Conservation (phyloP, 768 basidiomycete species). For the Cystobasidium tubakii region DNA sequence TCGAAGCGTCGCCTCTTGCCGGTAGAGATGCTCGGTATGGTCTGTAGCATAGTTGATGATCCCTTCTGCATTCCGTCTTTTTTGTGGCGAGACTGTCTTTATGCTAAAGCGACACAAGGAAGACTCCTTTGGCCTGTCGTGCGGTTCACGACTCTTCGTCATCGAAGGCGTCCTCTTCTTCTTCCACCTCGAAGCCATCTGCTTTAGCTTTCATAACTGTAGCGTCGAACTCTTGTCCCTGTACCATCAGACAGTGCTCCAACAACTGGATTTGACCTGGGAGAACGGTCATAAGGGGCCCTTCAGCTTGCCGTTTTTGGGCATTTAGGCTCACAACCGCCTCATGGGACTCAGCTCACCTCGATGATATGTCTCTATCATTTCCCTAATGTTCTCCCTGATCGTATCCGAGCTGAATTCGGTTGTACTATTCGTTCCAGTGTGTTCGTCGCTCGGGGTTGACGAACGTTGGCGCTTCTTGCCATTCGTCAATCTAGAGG, state of each 20-base stretch:
- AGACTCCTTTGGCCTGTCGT: too few relatives aligned
- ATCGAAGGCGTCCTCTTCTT: constrained; percentile 14
- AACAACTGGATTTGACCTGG: constrained; percentile 21
- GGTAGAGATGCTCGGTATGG: constrained; percentile 33
- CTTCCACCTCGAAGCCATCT: constrained; percentile 23
- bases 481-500: not conserved
- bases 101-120: too few relatives aligned
- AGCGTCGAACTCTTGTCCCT: not conserved
- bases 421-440: not conserved
- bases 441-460: not conserved
- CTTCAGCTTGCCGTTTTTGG: too few relatives aligned
- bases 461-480: not conserved
- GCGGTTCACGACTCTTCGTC: too few relatives aligned
- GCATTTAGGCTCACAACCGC: not conserved
- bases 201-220: not conserved
- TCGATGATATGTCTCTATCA: constrained; percentile 18
- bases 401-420: not conserved
- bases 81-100: not conserved
- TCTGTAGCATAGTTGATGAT: not conserved
- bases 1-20: constrained; percentile 32
- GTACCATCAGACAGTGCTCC: not conserved
- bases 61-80: not conserved
- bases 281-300: not conserved
- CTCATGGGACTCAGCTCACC: not conserved
- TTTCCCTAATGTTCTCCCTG: constrained; percentile 4